These are phyloP conservation scores for Curvularia sp. DNA, from an alignment of 2,329 filamentous ascomycete genomes.

Conservation along the genomic window DNA sequence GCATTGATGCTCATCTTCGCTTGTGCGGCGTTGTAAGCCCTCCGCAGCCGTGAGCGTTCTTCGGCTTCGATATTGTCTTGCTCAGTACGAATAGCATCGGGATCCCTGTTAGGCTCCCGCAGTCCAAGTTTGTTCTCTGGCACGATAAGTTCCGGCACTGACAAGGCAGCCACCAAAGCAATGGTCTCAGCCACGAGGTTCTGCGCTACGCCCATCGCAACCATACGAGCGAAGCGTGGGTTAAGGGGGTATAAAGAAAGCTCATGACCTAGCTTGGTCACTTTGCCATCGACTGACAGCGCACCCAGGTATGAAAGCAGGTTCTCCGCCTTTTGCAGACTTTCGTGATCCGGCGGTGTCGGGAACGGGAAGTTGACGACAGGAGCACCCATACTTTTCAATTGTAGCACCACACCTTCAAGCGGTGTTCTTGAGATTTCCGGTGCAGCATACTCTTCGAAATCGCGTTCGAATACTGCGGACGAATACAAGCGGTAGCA, in stretches of 20 bases:
- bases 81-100: slow-evolving; percentile 61
- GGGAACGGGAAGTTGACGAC: slow-evolving; percentile 96
- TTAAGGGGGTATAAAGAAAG: slow-evolving; percentile 90
- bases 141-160: slow-evolving; percentile 86
- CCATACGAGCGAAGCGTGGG: slow-evolving; percentile 87
- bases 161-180: slow-evolving; percentile 85
- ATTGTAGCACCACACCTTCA: slow-evolving; percentile 85
- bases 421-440: slow-evolving; percentile 92
- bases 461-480: slow-evolving; percentile 89
- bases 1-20: slow-evolving; percentile 78
- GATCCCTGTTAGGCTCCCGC: slow-evolving; percentile 55
- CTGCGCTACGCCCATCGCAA: slow-evolving; percentile 85
- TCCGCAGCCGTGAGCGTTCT: slow-evolving; percentile 69
- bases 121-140: slow-evolving; percentile 79
- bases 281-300: slow-evolving; percentile 72
- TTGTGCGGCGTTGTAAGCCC: slow-evolving; percentile 74
- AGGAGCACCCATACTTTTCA: slow-evolving; percentile 93
- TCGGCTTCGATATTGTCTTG: slow-evolving; percentile 76
- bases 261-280: slow-evolving; percentile 79
- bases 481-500: slow-evolving; percentile 96
- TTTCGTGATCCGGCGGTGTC: slow-evolving; percentile 80
- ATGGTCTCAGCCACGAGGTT: slow-evolving; percentile 85
- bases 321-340: slow-evolving; percentile 82
- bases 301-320: slow-evolving; percentile 86
- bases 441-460: slow-evolving; percentile 83